Percentiles rank a stretch among this genome's conserved stretches.
phyloP scores from a whole-genome alignment of 441 rosid species.

The Bruguiera hainesii region DNA sequence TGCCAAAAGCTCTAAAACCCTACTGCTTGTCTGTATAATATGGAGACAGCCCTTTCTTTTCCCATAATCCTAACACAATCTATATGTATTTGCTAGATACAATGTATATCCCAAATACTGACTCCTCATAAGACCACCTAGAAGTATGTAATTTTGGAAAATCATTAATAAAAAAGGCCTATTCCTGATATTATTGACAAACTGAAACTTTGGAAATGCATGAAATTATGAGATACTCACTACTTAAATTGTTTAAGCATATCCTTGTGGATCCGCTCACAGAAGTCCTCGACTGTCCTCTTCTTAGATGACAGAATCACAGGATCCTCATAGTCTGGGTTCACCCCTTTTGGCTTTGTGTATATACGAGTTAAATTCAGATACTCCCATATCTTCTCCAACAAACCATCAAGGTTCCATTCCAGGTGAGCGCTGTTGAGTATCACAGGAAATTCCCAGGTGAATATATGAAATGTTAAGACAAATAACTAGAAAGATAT shows the following conservation, averaged over 20 bases:
- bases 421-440: conserved; percentile 82
- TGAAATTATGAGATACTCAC: conserved; percentile 45
- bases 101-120: too few relatives aligned
- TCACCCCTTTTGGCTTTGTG: conserved; percentile 96
- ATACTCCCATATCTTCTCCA: conserved; percentile 95
- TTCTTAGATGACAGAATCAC: conserved; percentile 88
- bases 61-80: too few relatives aligned
- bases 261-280: conserved; percentile 83
- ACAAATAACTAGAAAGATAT: background rate
- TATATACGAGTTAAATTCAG: conserved; percentile 81
- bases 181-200: background rate
- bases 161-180: background rate
- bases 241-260: conserved; percentile 92
- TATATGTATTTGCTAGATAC: too few relatives aligned
- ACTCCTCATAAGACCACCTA: too few relatives aligned
- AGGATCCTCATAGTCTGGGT: conserved; percentile 97
- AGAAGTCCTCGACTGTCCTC: conserved; percentile 91
- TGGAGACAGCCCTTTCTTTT: too few relatives aligned
- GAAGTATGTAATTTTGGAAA: background rate
- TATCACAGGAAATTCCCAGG: conserved; percentile 5
- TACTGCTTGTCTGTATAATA: too few relatives aligned
- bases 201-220: background rate
- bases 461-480: background rate
- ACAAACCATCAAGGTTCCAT: conserved; percentile 94
- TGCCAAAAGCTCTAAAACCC: too few relatives aligned